Percentiles rank a stretch among this genome's conserved stretches.
Evolutionary conservation across 805 yeast genomes (phyloP).

Genomic region (Candida methanosorbosa): DNA sequence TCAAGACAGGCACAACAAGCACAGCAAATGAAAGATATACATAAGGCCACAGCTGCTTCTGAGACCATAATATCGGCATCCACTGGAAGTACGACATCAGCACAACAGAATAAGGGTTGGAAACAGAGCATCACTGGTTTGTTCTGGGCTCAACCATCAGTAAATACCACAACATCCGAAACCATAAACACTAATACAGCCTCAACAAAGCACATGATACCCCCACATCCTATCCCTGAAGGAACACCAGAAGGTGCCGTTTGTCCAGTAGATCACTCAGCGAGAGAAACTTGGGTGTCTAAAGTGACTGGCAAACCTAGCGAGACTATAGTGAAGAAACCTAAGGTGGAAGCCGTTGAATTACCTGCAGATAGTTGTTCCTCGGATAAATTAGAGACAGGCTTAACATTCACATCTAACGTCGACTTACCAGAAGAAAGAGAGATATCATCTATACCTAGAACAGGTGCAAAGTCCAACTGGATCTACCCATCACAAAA

Average conservation of each 20-base stretch:
- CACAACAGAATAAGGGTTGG: slow-evolving; percentile 5
- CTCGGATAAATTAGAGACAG: slow-evolving; percentile 31
- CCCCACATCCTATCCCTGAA: slow-evolving; percentile 4
- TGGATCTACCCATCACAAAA: slow-evolving; percentile 97
- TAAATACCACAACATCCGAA: neutral
- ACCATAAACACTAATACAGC: slow-evolving; percentile 6
- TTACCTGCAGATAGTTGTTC: slow-evolving; percentile 28
- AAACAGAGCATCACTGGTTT: slow-evolving; percentile 4
- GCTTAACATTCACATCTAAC: slow-evolving; percentile 17
- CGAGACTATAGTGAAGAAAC: slow-evolving; percentile 9
- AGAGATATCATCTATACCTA: slow-evolving; percentile 74
- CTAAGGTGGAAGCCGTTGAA: slow-evolving; percentile 35
- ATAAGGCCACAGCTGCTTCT: neutral
- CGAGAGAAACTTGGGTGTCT: slow-evolving; percentile 29
- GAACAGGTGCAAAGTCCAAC: slow-evolving; percentile 57
- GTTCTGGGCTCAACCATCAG: slow-evolving; percentile 12
- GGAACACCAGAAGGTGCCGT: slow-evolving; percentile 15
- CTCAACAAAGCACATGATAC: slow-evolving; percentile 1
- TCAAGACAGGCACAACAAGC: slow-evolving; percentile 13
- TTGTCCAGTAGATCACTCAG: slow-evolving; percentile 31
- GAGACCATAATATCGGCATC: too few relatives aligned
- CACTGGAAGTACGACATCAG: neutral
- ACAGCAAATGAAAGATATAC: neutral
- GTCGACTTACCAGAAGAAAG: slow-evolving; percentile 59
- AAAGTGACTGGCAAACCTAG: slow-evolving; percentile 1